Conservation (phyloP, 1,284 basidiomycete genomes). For the Pterulicium gracile region DNA sequence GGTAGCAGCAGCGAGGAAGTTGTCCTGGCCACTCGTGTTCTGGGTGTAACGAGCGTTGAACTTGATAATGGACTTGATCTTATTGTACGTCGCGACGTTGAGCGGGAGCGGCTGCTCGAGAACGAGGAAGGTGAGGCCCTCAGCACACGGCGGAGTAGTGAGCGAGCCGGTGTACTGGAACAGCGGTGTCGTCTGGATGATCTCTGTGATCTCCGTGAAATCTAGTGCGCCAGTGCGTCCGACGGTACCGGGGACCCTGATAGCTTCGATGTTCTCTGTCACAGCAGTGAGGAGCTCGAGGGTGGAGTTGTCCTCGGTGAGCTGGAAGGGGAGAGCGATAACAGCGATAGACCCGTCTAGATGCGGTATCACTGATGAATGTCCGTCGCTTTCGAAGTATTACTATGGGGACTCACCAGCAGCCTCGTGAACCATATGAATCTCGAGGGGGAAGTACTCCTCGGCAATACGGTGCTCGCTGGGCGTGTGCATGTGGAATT, state of each 20-base stretch:
- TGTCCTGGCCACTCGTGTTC: neutral
- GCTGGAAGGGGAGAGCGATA: slow-evolving; percentile 14
- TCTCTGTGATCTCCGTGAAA: slow-evolving; percentile 10
- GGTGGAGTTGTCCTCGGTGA: slow-evolving; percentile 13
- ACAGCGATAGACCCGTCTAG: slow-evolving; percentile 13
- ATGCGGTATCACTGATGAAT: neutral
- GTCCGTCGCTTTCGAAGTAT: neutral
- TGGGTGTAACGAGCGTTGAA: slow-evolving; percentile 3
- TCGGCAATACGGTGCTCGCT: slow-evolving; percentile 6
- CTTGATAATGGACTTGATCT: slow-evolving; percentile 6
- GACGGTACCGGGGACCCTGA: slow-evolving; percentile 11
- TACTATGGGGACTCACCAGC: slow-evolving; percentile 8
- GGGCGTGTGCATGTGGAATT: slow-evolving; percentile 9
- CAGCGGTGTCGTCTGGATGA: slow-evolving; percentile 11
- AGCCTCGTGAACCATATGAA: slow-evolving; percentile 13
- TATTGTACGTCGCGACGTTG: slow-evolving; percentile 10
- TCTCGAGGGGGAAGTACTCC: slow-evolving; percentile 9
- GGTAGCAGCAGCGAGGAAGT: neutral
- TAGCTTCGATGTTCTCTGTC: slow-evolving; percentile 12
- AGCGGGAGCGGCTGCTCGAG: slow-evolving; percentile 11
- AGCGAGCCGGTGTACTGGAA: slow-evolving; percentile 15
- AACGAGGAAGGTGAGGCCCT: slow-evolving; percentile 15
- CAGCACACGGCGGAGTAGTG: slow-evolving; percentile 14
- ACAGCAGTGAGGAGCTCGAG: slow-evolving; percentile 12
- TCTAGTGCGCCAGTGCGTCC: slow-evolving; percentile 13